These are phyloP conservation scores for Solanum dulcamara DNA, from an alignment of 257 asterid genomes.

Conservation along the genomic window DNA sequence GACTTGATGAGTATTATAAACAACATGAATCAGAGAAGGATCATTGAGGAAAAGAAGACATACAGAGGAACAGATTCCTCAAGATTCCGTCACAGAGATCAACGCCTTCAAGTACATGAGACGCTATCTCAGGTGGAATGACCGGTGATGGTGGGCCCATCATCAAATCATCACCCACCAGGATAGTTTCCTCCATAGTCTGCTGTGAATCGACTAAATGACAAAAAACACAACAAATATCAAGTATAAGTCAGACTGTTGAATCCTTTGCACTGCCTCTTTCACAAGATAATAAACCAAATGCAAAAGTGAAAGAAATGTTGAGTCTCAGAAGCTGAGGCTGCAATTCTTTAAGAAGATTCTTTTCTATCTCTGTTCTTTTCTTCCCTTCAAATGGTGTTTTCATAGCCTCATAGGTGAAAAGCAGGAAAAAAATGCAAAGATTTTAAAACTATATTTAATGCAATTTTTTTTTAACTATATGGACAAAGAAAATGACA, in stretches of 20 bases:
- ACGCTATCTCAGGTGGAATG: constrained; percentile 89
- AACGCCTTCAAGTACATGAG: constrained; percentile 91
- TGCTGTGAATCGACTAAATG: constrained; percentile 74
- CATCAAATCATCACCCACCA: constrained; percentile 99
- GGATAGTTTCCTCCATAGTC: constrained; percentile 86
- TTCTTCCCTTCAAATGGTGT: neutral
- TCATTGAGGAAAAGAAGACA: neutral
- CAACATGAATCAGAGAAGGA: neutral
- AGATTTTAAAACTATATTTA: neutral
- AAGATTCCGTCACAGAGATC: constrained; percentile 82
- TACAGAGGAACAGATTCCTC: constrained; percentile 84
- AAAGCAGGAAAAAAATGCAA: neutral
- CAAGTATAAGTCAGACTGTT: neutral
- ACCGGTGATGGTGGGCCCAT: constrained; percentile 89
- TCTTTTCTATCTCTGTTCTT: neutral
- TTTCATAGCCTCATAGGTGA: neutral
- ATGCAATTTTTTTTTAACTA: no score
- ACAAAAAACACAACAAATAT: neutral
- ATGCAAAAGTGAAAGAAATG: neutral
- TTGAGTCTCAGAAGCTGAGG: neutral
- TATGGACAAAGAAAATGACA: neutral
- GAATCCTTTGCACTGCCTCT: neutral
- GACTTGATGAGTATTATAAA: neutral
- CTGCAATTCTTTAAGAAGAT: neutral
- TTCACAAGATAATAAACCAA: neutral